These are phyloP conservation scores for Tetraselmis striata DNA, from an alignment of 139 green algal genomes.

Conservation along the genomic window DNA sequence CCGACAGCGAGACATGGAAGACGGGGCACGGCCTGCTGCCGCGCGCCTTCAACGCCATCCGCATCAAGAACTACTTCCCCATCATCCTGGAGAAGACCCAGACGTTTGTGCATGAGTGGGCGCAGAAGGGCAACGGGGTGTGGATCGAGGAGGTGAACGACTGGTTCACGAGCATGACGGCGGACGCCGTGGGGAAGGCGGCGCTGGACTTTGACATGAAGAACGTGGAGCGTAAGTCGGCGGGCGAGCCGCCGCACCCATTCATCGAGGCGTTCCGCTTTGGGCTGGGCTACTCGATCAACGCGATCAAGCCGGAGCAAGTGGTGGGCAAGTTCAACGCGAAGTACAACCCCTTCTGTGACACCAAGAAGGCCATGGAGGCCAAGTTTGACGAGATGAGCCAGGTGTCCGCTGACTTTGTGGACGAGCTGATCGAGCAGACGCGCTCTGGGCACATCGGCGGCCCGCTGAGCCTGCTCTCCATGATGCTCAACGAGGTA, in stretches of 20 bases:
- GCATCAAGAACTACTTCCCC: constrained; percentile 7
- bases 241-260: constrained; percentile 6
- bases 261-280: constrained; percentile 15
- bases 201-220: constrained; percentile 18
- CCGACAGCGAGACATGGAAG: constrained; percentile 9
- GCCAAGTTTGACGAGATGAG: background rate
- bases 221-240: constrained; percentile 14
- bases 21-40: constrained; percentile 22
- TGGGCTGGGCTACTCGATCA: background rate
- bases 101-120: constrained; percentile 11
- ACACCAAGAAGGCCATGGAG: background rate
- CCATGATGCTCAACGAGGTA: background rate
- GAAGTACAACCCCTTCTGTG: constrained; percentile 11
- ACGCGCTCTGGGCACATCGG: background rate
- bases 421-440: constrained; percentile 12
- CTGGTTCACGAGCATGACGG: constrained; percentile 24
- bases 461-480: background rate
- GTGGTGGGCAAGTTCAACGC: constrained; percentile 5
- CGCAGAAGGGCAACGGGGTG: background rate
- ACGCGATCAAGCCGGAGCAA: background rate
- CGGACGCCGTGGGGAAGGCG: constrained; percentile 14
- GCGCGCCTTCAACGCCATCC: constrained; percentile 15
- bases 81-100: constrained; percentile 16
- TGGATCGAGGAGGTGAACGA: constrained; percentile 2
- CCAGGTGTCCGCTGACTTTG: background rate